Percentiles rank a stretch among this genome's conserved stretches.
These are phyloP conservation scores for Paecilomyces sp. DNA, from an alignment of 2,329 filamentous ascomycete species.

Conservation along the genomic window DNA sequence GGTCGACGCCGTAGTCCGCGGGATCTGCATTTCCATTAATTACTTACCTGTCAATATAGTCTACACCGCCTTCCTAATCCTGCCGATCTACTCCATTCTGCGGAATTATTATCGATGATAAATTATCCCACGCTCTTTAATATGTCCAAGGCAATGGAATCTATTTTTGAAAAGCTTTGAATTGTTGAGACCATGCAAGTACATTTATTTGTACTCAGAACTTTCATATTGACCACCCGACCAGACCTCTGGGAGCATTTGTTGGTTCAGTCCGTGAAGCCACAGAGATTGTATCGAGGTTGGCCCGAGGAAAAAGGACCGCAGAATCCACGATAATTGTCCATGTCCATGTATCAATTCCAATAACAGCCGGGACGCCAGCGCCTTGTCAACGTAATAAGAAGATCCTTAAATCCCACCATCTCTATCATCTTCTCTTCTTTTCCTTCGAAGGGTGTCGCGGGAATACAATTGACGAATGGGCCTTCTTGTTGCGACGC, in stretches of 20 bases:
- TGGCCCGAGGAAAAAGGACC: not conserved
- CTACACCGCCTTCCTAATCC: not conserved
- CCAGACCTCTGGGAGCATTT: not conserved
- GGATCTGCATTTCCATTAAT: not conserved
- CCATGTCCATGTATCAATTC: not conserved
- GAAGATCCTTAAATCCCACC: not conserved
- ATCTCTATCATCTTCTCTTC: constrained; percentile 23
- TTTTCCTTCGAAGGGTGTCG: constrained; percentile 23
- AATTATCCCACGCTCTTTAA: not conserved
- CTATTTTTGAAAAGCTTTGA: no score
- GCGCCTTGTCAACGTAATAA: not conserved
- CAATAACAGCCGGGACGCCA: not conserved
- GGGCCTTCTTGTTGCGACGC: constrained; percentile 26
- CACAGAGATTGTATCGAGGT: not conserved
- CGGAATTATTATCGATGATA: no score
- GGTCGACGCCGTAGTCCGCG: not conserved
- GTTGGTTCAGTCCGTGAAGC: not conserved
- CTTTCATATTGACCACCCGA: not conserved
- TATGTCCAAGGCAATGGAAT: not conserved
- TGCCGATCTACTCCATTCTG: not conserved
- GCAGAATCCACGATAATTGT: not conserved
- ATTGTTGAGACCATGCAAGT: no score
- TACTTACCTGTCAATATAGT: not conserved
- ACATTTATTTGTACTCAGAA: not conserved
- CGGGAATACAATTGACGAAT: constrained; percentile 33